Base-by-base conservation (phyloP, 495 filamentous ascomycete genomes). In the Podospora didyma region DNA sequence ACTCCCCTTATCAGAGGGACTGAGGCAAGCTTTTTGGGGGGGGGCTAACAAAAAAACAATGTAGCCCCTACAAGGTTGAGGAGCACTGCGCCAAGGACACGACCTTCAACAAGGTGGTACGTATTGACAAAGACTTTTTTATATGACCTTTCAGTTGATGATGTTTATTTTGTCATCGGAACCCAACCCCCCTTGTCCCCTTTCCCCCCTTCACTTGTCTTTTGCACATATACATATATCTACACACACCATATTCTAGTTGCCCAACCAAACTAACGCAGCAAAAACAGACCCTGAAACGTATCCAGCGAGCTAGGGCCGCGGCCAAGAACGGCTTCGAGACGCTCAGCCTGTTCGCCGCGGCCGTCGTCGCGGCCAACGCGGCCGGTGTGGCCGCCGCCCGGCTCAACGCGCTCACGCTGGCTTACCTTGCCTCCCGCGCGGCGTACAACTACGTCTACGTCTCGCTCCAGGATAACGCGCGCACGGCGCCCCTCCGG, bases 291-390 rank as follows among this genome's bases (percentile, higher is more conserved):
- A 69, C 61, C 42, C 69, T 70, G 35, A 56, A 49, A 16, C 71
- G 69, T 39, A 76, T 84, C 62, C 44, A 66, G 22, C 77, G 79
- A 46, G 79, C 75, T 59, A 74, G 78, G 48, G 64, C 73, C 5
- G 78, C 77, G n/a, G 42, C 62, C 14, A 49, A 64, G 23, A 83
- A 83, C 54, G 75, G 68, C 49, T 74, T 79, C 52, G 79, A 83
- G 63, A 78, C 75, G 19, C 59, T 83, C 19, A 72, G 69, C 28
- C 55, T 80, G 23, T 82, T 71, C 63, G 77, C 79, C 0, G 75
- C 77, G 0, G 75, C 66, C 37, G 73, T 83, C 20, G 75, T 77
- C 9, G 80, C 79, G 1, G 80, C 72, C 11, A 83, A 82, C 53
- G 56, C 57, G 2, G 72, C 77, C 0, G 61, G 68, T 9, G 46